Evolutionary conservation across 805 yeast genomes (phyloP).

Genomic region (Kazachstania kunashirensis): DNA sequence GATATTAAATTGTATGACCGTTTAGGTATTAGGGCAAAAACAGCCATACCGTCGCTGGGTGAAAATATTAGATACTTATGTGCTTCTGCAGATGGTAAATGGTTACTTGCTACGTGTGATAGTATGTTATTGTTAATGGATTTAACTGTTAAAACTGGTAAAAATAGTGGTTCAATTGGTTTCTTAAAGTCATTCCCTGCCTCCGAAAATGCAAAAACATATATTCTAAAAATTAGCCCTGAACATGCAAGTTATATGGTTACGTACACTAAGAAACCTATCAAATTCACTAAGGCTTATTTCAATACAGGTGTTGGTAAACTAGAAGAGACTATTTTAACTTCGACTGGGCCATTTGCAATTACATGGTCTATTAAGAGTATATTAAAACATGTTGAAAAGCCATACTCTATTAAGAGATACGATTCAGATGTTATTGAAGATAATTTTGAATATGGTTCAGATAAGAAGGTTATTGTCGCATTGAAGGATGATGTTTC

Average conservation of each 20-base stretch:
- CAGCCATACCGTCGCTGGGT: slow-evolving; percentile 74
- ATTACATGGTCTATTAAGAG: slow-evolving; percentile 69
- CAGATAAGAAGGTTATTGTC: slow-evolving; percentile 59
- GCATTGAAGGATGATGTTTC: slow-evolving; percentile 72
- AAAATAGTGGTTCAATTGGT: slow-evolving; percentile 50
- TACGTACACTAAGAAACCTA: slow-evolving; percentile 37
- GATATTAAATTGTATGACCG: slow-evolving; percentile 65
- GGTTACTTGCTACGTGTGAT: slow-evolving; percentile 72
- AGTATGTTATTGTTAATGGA: slow-evolving; percentile 65
- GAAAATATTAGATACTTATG: slow-evolving; percentile 61
- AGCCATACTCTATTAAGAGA: slow-evolving; percentile 54
- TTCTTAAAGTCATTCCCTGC: slow-evolving; percentile 55
- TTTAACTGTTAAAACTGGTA: slow-evolving; percentile 50
- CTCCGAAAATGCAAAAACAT: slow-evolving; percentile 59
- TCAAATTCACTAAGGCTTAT: slow-evolving; percentile 60
- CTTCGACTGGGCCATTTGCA: slow-evolving; percentile 76
- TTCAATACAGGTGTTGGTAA: slow-evolving; percentile 63
- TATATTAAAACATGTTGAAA: slow-evolving; percentile 42
- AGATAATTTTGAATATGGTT: slow-evolving; percentile 69
- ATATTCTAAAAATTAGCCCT: slow-evolving; percentile 55
- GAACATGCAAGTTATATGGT: slow-evolving; percentile 61
- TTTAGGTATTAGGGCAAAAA: slow-evolving; percentile 67
- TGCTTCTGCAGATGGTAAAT: slow-evolving; percentile 69
- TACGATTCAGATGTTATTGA: slow-evolving; percentile 56
- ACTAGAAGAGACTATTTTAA: slow-evolving; percentile 60